Evolutionary conservation across 176 grass and related monocot species (phyloP), one percentile per base, ranked within the genome.

Genomic region (Cymbopogon citratus): DNA sequence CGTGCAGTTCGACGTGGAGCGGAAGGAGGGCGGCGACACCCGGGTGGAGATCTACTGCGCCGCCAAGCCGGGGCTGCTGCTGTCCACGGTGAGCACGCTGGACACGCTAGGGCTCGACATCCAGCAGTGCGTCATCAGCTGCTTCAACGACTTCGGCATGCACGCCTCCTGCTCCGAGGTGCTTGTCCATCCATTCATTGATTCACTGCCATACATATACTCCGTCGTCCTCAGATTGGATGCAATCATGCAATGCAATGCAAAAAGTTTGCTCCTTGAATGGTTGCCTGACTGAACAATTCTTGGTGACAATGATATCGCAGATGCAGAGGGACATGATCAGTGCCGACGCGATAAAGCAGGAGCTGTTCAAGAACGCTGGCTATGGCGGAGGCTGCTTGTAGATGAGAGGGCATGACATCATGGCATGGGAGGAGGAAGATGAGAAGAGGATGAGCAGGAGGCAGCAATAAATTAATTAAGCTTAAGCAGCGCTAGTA

Each of bases 141-240:
- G 95, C 87, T 98, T 98, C 88, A 98, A 87, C 88, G 95, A 98
- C 85, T 98, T 95, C 67, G 92, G 88, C 78, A 95, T 98, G 95
- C 95, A 95, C 79, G 95, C 95, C 15, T 93, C 90, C 74, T 98
- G 95, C 88, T 95, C 92, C 11, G 95, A 95, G 88, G 95, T 12
- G 24, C 24, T 21, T 25, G 10, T 26, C 57, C 24, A 61, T 57
- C 18, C 51, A 6, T 54, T 21, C 56, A 60, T 60, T 60, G 49
- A 6, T 21, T 52, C 48, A 16, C 48, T 19, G 48, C 48, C 48
- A 51, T n/a, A n/a, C n/a, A n/a, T 51, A 7, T 19, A 12, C 9
- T 34, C 4, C 33, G 33, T 12, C 48, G 48, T 18, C 13, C 46
- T 56, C 51, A 56, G 9, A 56, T 56, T 56, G 51, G 51, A 56